Percentiles rank a stretch among this genome's conserved stretches.
phyloP scores from a whole-genome alignment of 75 land plant genomes.

The Sequoia sempervirens region DNA sequence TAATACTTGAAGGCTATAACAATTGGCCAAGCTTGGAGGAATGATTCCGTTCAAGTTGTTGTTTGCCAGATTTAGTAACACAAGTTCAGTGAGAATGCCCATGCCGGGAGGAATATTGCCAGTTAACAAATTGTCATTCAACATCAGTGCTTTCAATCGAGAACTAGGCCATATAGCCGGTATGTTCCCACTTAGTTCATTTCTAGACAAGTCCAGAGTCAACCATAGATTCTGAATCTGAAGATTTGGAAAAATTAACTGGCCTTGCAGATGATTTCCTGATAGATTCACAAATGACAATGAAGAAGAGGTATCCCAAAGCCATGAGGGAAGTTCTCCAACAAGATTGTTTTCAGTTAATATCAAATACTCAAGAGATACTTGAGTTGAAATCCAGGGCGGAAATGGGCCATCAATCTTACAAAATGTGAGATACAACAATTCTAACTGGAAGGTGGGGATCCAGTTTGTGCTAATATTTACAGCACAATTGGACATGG shows the following conservation, averaged over 20 bases:
- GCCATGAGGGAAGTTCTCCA: conserved; percentile 16
- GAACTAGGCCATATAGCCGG: neutral
- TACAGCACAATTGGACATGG: neutral
- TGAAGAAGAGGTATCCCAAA: neutral
- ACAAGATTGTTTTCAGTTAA: conserved; percentile 18
- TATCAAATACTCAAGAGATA: conserved; percentile 13
- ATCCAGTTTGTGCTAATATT: neutral
- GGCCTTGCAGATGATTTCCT: neutral
- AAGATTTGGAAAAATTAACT: too few species aligned
- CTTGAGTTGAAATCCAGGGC: neutral
- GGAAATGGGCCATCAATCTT: neutral
- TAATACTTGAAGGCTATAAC: conserved; percentile 15
- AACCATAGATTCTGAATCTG: neutral
- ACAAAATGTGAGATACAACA: neutral
- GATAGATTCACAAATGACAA: neutral
- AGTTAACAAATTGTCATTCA: conserved; percentile 20
- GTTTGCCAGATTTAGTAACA: conserved; percentile 22
- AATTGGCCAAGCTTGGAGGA: conserved; percentile 11
- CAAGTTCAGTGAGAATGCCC: conserved; percentile 18
- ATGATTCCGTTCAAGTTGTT: conserved; percentile 15
- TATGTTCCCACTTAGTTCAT: too few species aligned
- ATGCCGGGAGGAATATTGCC: conserved; percentile 21
- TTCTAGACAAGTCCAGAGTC: neutral
- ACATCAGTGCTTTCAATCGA: neutral
- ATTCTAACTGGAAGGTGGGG: neutral